Conservation (phyloP, 2,329 filamentous ascomycete genomes). For the Talaromyces sp. region DNA sequence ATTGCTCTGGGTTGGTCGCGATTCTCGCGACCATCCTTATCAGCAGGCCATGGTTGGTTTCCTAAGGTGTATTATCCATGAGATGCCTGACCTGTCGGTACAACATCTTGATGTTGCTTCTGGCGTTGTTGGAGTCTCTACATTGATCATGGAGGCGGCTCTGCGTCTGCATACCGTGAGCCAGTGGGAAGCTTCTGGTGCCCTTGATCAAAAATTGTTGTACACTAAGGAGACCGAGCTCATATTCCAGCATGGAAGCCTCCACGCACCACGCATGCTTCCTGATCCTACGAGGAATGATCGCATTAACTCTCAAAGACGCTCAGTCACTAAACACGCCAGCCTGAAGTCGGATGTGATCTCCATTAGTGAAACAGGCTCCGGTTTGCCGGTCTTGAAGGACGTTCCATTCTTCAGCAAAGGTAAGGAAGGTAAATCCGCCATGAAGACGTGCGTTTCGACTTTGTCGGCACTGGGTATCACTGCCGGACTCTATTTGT, state of each 20-base stretch:
- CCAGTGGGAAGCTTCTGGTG: constrained; percentile 2
- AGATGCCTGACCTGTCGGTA: constrained; percentile 7
- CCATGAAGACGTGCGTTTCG: not conserved
- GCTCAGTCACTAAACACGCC: not conserved
- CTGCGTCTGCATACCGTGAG: not conserved
- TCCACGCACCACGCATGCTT: constrained; percentile 24
- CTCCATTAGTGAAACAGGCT: not conserved
- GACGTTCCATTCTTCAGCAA: not conserved
- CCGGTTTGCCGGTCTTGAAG: not conserved
- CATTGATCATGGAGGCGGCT: not conserved
- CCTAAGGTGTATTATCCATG: constrained; percentile 5
- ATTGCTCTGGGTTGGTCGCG: constrained; percentile 11
- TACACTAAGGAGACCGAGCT: constrained; percentile 27
- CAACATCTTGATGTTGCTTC: constrained; percentile 2
- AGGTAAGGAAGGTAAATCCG: not conserved
- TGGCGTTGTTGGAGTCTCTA: not conserved
- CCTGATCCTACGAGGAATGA: not conserved
- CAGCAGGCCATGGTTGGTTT: constrained; percentile 9
- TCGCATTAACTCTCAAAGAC: not conserved
- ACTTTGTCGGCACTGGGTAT: not conserved
- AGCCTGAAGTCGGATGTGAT: not conserved
- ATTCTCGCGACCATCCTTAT: constrained; percentile 3
- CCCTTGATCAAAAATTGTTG: constrained; percentile 10
- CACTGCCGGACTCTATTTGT: not conserved
- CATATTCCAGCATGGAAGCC: constrained; percentile 17